Base-by-base conservation (phyloP, 1,139 yeast genomes). In the Tardiomyces depauwii region DNA sequence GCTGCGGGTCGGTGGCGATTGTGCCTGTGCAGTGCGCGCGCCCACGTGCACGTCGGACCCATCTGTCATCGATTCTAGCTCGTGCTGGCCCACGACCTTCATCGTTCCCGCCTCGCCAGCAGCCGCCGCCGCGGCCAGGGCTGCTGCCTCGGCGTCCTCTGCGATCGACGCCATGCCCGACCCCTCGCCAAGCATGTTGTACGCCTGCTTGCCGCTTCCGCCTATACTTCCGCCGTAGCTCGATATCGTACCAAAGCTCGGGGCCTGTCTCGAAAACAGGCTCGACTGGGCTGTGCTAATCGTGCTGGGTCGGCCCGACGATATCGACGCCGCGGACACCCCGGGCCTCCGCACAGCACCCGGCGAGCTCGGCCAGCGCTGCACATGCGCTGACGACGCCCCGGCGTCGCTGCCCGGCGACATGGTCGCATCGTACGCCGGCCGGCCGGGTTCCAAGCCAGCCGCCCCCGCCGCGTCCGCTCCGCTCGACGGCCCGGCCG, bases 11-110 rank as follows among this genome's bases (percentile, higher is more conserved):
- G 36, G 36, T 5, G 36, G 36, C n/a, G 36, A 30, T 10, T 30
- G 36, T 30, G 36, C 16, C n/a, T 12, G 16, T 5, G 36, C n/a
- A 5, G 36, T 30, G 16, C 36, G 36, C 11, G 16, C 10, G n/a
- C 36, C 36, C 5, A 30, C 16, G 36, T 30, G 36, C 36, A 11
- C 36, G 11, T 30, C 36, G 5, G 36, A 30, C 10, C 45, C 52
- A 38, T 47, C 47, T 2, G 43, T 41, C 40, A 45, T 38, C 7
- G 52, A 46, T 23, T 51, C 45, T 45, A 56, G 47, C 36, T 55
- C 55, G 21, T 53, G 54, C 11, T 54, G 51, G 21, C 51, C 55
- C 11, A 56, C 49, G 21, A 56, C 53, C 36, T 52, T 52, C 58
- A 57, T 56, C 4, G 47, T 49, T 13, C 49, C 40, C 13, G 58